phyloP scores from a whole-genome alignment of 768 basidiomycete genomes.

The Hericium coralloides region DNA sequence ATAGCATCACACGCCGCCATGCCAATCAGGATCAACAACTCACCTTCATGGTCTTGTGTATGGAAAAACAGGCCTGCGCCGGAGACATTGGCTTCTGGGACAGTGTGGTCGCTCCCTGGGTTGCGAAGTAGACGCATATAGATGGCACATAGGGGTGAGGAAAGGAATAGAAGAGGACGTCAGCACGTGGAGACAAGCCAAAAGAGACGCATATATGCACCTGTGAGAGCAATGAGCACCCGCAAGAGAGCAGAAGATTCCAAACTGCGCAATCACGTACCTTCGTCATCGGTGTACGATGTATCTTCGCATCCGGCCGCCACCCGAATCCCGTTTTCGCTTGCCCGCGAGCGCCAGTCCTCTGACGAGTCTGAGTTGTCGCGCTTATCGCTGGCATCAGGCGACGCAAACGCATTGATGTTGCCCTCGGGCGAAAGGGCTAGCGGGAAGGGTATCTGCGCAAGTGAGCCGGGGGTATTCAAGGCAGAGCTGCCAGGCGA shows the following conservation, averaged over 20 bases:
- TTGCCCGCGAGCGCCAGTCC: conserved; percentile 67
- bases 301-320: conserved; percentile 29
- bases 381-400: conserved; percentile 20
- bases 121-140: background rate
- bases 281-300: conserved; percentile 39
- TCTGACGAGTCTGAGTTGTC: conserved; percentile 52
- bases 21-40: conserved; percentile 5
- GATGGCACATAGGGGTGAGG: background rate
- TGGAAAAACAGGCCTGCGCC: conserved; percentile 16
- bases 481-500: conserved; percentile 42
- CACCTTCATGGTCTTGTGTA: conserved; percentile 32
- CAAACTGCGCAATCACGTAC: conserved; percentile 19
- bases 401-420: background rate
- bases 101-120: conserved; percentile 44
- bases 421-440: conserved; percentile 37
- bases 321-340: conserved; percentile 64
- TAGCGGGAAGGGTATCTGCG: conserved; percentile 32
- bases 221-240: background rate
- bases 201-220: conserved; percentile 12
- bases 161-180: background rate
- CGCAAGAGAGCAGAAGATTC: background rate
- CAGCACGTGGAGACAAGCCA: background rate
- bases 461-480: conserved; percentile 49
- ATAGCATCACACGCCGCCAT: conserved; percentile 5
- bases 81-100: conserved; percentile 38